phyloP scores from a whole-genome alignment of 768 basidiomycete species.

The Trametes cinnabarina region DNA sequence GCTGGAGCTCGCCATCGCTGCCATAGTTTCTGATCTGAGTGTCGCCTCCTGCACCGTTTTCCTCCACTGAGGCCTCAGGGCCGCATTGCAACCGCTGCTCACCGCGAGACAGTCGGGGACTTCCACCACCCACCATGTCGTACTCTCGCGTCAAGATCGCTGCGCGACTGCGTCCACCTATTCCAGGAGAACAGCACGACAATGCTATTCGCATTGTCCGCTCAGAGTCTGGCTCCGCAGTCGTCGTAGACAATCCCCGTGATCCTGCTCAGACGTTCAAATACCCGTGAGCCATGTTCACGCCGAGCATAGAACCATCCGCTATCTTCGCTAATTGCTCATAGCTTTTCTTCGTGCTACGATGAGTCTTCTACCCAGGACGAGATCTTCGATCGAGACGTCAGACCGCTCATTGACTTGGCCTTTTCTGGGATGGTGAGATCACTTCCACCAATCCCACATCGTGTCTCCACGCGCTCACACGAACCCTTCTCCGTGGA shows the following conservation, averaged over 20 bases:
- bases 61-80: no score
- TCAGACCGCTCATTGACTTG: slow-evolving; percentile 74
- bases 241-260: slow-evolving; percentile 69
- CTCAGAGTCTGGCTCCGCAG: slow-evolving; percentile 39
- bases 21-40: no score
- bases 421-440: slow-evolving; percentile 75
- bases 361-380: slow-evolving; percentile 68
- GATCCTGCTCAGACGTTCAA: slow-evolving; percentile 70
- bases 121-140: slow-evolving; percentile 12
- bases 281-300: slow-evolving; percentile 56
- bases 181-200: slow-evolving; percentile 62
- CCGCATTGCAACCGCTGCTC: no score
- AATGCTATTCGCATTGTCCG: slow-evolving; percentile 55
- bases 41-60: no score
- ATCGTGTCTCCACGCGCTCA: no score
- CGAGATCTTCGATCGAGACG: slow-evolving; percentile 74
- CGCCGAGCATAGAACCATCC: not conserved
- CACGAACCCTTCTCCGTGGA: not conserved
- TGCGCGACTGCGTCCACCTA: slow-evolving; percentile 66
- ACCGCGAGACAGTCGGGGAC: no score
- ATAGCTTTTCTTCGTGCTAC: slow-evolving; percentile 74
- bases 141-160: slow-evolving; percentile 61
- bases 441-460: slow-evolving; percentile 3
- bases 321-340: not conserved
- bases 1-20: no score